Base-by-base conservation (phyloP, 169 alveolate genomes). In the Amoebophrya sp. region DNA sequence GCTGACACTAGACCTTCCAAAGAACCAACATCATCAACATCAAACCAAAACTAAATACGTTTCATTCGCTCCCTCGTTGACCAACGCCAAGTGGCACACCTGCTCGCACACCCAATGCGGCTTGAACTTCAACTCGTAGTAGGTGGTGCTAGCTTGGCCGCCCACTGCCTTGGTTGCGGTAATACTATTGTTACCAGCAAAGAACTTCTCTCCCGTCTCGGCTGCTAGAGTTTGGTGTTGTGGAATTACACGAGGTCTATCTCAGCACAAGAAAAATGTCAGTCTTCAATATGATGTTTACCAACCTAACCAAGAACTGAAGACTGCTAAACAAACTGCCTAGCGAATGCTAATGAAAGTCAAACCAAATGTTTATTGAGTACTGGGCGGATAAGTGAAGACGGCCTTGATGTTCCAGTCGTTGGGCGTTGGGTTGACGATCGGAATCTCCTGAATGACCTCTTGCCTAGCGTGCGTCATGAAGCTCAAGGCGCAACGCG, bases 381-480 rank as follows among this genome's bases (percentile, higher is more conserved):
- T 47, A 47, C 65, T 54, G 26, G 89, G 36, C 89, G 89, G 39
- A 14, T 77, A 33, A 26, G 89, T 33, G 89, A 77, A 77, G 89
- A 77, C 38, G 38, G 92, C 96, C 93, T 96, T 96, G 40, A 97
- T 95, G 89, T 90, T 92, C 97, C 98, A 97, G 77, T 97, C 99
- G 94, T 95, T 95, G 77, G 96, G 97, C 41, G 98, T 95, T 41
- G 96, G 96, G 93, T 97, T 97, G 26, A 95, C 96, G 41, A 97
- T 96, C 0, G 99, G 99, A 53, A 97, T 96, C 89, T 97, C 98
- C 93, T 97, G 96, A 14, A 95, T 90, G n/a, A 96, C 95, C 29
- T 54, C 89, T 89, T 96, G 97, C 94, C 98, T 93, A 0, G 98
- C 98, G 89, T 97, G 97, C 40, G 97, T 96, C 41, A 93, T 94